Conservation (phyloP, 192 early-diverging fungal species). For the Geranomyces michiganensis region DNA sequence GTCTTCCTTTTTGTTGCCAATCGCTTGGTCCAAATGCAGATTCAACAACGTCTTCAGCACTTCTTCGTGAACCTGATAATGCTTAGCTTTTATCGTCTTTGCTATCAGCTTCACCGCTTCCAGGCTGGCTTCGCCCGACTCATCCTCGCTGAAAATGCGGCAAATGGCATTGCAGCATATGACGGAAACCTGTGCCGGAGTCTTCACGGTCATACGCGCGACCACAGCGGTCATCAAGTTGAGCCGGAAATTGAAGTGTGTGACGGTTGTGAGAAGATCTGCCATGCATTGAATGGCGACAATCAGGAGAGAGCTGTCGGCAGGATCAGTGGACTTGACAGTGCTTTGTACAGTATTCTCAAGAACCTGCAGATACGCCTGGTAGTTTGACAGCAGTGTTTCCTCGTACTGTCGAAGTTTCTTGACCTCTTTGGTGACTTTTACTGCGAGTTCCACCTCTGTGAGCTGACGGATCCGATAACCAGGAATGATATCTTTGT, state of each 20-base stretch:
- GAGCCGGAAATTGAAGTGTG: slow-evolving; percentile 95
- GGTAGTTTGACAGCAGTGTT: slow-evolving; percentile 77
- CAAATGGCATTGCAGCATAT: slow-evolving; percentile 77
- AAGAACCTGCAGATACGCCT: slow-evolving; percentile 79
- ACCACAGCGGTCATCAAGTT: slow-evolving; percentile 87
- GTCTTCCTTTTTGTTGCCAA: slow-evolving; percentile 32
- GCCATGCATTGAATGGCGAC: slow-evolving; percentile 83
- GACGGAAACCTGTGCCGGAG: slow-evolving; percentile 64
- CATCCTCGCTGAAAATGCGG: slow-evolving; percentile 81
- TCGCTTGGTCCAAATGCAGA: slow-evolving; percentile 82
- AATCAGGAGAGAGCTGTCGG: slow-evolving; percentile 33
- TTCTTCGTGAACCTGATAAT: slow-evolving; percentile 64
- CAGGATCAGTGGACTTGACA: slow-evolving; percentile 10
- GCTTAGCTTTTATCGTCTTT: slow-evolving; percentile 80
- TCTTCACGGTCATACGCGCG: slow-evolving; percentile 68
- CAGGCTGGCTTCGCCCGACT: slow-evolving; percentile 80
- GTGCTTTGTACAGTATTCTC: slow-evolving; percentile 45
- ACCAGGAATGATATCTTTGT: slow-evolving; percentile 91
- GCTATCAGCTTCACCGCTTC: slow-evolving; percentile 86
- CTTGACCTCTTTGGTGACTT: slow-evolving; percentile 89
- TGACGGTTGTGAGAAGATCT: slow-evolving; percentile 74
- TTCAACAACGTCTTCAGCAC: slow-evolving; percentile 79
- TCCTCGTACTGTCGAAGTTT: slow-evolving; percentile 87
- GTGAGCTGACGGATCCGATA: slow-evolving; percentile 91
- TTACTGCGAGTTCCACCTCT: slow-evolving; percentile 72